Conservation (phyloP, 805 yeast species). For the Wickerhamiella cacticola region DNA sequence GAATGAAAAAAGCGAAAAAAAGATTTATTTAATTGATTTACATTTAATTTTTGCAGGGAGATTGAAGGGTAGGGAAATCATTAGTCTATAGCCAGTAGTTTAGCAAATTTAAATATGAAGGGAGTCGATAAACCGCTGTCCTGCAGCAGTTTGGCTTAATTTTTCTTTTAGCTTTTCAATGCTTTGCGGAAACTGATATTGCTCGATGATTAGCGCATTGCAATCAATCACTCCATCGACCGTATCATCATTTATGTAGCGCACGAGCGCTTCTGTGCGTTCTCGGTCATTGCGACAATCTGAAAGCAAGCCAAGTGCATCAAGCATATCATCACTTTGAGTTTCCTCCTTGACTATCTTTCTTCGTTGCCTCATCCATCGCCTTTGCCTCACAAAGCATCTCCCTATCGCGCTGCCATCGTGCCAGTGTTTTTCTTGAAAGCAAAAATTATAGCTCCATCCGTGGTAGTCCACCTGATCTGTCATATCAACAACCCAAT, state of each 20-base stretch:
- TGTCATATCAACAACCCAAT: constrained; percentile 63
- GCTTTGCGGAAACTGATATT: constrained; percentile 7
- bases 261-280: constrained; percentile 10
- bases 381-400: constrained; percentile 51
- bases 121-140: background rate
- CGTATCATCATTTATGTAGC: background rate
- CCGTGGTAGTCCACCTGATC: constrained; percentile 71
- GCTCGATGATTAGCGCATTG: background rate
- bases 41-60: too few species aligned
- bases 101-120: too few species aligned
- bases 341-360: background rate
- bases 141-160: background rate
- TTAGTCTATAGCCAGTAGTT: too few species aligned
- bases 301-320: constrained; percentile 2
- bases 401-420: constrained; percentile 44
- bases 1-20: constrained; percentile 15
- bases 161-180: background rate
- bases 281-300: constrained; percentile 23
- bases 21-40: background rate
- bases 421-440: constrained; percentile 45
- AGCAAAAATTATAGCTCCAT: constrained; percentile 56
- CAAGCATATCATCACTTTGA: background rate
- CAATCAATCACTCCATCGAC: background rate
- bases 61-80: too few species aligned
- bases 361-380: constrained; percentile 43